Evolutionary conservation across 441 rosid species (phyloP).

Genomic region (Croton setiger): DNA sequence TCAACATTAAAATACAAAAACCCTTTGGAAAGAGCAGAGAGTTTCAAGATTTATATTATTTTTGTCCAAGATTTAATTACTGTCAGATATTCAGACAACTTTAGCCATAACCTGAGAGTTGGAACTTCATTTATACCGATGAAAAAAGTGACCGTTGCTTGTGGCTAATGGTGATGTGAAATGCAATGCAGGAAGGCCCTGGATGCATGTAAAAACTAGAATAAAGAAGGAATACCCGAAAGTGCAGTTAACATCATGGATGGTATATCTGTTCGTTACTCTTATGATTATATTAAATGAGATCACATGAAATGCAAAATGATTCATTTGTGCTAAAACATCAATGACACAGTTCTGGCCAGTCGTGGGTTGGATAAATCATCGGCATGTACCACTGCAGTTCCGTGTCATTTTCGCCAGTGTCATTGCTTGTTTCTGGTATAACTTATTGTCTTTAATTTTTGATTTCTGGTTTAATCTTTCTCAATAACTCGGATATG

Average conservation of each 20-base stretch:
- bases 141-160: not conserved
- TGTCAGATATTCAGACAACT: not conserved
- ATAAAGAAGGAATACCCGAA: slow-evolving; percentile 71
- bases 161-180: slow-evolving; percentile 22
- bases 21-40: not conserved
- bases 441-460: slow-evolving; percentile 13
- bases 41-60: not conserved
- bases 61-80: not conserved
- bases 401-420: slow-evolving; percentile 74
- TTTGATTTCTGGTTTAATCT: not conserved
- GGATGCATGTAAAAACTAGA: slow-evolving; percentile 69
- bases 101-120: too few relatives aligned
- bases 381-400: slow-evolving; percentile 77
- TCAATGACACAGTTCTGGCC: slow-evolving; percentile 77
- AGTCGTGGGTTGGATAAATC: slow-evolving; percentile 84
- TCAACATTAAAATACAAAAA: not conserved
- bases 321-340: not conserved
- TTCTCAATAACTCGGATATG: not conserved
- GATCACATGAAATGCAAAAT: not conserved
- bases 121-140: not conserved
- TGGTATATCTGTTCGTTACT: slow-evolving; percentile 40
- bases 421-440: slow-evolving; percentile 66
- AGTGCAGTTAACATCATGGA: slow-evolving; percentile 79
- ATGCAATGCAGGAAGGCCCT: slow-evolving; percentile 80
- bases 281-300: not conserved